Evolutionary conservation across 78 protist species (phyloP).

Genomic region (Chrysochromulina tobinii): DNA sequence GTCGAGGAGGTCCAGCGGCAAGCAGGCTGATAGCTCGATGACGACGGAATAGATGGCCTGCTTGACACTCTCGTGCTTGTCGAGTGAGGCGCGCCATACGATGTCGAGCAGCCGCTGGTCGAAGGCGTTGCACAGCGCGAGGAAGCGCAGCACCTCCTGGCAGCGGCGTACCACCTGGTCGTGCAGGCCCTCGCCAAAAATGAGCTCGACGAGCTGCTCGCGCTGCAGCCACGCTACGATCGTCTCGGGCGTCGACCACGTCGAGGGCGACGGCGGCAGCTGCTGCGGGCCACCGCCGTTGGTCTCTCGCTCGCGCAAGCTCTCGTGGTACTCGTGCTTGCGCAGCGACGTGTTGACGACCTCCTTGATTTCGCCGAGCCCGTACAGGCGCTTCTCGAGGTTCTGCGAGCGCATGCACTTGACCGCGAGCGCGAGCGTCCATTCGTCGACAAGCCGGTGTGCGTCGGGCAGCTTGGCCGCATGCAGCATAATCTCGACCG

Average conservation of each 20-base stretch:
- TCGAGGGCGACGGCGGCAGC: neutral
- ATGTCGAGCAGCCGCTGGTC: constrained; percentile 56
- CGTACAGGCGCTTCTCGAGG: neutral
- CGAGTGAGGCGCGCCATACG: constrained; percentile 61
- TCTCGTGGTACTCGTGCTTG: neutral
- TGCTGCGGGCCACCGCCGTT: neutral
- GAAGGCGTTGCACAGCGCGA: constrained; percentile 37
- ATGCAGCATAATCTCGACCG: neutral
- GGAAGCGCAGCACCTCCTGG: constrained; percentile 60
- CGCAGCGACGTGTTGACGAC: neutral
- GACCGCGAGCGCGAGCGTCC: neutral
- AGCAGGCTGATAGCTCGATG: constrained; percentile 23
- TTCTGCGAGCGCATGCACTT: neutral
- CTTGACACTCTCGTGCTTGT: constrained; percentile 67
- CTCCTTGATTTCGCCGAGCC: neutral
- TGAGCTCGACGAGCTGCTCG: constrained; percentile 51
- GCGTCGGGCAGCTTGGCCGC: neutral
- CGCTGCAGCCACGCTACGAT: constrained; percentile 57
- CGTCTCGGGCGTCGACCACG: neutral
- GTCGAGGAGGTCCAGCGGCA: constrained; percentile 3
- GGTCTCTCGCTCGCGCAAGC: neutral
- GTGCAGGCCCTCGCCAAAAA: constrained; percentile 68
- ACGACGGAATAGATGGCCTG: constrained; percentile 48
- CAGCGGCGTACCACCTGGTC: constrained; percentile 63
- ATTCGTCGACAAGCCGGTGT: neutral